Conservation (phyloP, 148 eudicot species). For the Rhododendron ovatum region DNA sequence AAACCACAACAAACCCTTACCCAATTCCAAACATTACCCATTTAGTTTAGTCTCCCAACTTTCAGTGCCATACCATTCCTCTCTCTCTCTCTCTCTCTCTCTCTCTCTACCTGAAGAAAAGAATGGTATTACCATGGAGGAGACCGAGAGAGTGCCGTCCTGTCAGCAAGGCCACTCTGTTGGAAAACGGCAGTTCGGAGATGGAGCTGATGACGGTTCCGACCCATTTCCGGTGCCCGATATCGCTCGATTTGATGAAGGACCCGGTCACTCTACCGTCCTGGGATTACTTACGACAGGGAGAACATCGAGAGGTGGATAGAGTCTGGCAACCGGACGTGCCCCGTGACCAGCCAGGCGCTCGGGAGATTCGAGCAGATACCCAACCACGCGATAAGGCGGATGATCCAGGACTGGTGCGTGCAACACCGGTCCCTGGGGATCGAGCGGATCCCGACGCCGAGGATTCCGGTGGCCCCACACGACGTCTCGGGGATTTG, state of each 20-base stretch:
- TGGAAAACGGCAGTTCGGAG: neutral
- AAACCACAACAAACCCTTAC: neutral
- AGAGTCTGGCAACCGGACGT: slow-evolving; percentile 56
- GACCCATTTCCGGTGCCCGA: slow-evolving; percentile 64
- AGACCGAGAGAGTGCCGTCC: slow-evolving; percentile 29
- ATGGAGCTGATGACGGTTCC: slow-evolving; percentile 54
- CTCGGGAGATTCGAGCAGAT: slow-evolving; percentile 47
- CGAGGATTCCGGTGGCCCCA: slow-evolving; percentile 47
- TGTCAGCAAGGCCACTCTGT: neutral
- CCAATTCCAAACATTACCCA: neutral
- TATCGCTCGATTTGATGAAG: slow-evolving; percentile 83
- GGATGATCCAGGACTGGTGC: slow-evolving; percentile 91
- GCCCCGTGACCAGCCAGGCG: slow-evolving; percentile 72
- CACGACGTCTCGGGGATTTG: slow-evolving; percentile 35
- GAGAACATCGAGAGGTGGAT: slow-evolving; percentile 82
- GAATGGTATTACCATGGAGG: slow-evolving; percentile 49
- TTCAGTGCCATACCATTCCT: neutral
- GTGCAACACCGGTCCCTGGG: slow-evolving; percentile 61
- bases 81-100: neutral
- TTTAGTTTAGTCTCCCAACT: neutral
- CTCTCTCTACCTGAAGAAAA: neutral
- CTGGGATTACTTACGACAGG: slow-evolving; percentile 84
- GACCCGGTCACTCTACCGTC: slow-evolving; percentile 84
- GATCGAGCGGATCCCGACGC: slow-evolving; percentile 79
- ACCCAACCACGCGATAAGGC: slow-evolving; percentile 71